phyloP scores from a whole-genome alignment of 768 basidiomycete genomes.

The Suillus ampliporus region DNA sequence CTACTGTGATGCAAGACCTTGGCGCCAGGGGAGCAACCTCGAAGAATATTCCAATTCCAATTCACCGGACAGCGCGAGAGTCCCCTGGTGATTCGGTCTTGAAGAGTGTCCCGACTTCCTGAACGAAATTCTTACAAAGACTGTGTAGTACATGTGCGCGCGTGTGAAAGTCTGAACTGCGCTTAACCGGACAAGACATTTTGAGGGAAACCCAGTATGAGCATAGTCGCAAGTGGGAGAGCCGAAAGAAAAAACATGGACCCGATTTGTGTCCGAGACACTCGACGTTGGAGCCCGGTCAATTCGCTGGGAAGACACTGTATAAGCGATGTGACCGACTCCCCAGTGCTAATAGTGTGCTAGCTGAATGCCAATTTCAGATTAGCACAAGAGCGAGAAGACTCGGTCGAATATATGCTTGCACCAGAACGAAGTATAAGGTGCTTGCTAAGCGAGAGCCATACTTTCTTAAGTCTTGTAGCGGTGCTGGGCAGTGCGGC shows the following conservation, averaged over 20 bases:
- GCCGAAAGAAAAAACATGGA: conserved; percentile 8
- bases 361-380: conserved; percentile 4
- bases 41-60: not conserved
- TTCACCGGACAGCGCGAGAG: conserved; percentile 2
- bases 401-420: not conserved
- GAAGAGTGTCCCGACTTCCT: not conserved
- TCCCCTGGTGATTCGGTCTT: too few relatives aligned
- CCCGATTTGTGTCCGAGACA: conserved; percentile 5
- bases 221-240: not conserved
- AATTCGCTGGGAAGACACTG: not conserved
- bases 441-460: too few relatives aligned
- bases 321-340: not conserved
- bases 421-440: not conserved
- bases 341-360: not conserved
- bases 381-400: conserved; percentile 13
- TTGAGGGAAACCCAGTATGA: too few relatives aligned
- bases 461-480: not conserved
- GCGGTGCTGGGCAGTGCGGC: too few relatives aligned
- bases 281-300: not conserved
- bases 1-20: not conserved
- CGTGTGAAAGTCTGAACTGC: not conserved
- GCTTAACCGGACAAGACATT: not conserved
- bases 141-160: too few relatives aligned
- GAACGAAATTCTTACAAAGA: not conserved
- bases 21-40: not conserved